Conservation (phyloP, 78 protist genomes). For the Diacronema lutheri region DNA sequence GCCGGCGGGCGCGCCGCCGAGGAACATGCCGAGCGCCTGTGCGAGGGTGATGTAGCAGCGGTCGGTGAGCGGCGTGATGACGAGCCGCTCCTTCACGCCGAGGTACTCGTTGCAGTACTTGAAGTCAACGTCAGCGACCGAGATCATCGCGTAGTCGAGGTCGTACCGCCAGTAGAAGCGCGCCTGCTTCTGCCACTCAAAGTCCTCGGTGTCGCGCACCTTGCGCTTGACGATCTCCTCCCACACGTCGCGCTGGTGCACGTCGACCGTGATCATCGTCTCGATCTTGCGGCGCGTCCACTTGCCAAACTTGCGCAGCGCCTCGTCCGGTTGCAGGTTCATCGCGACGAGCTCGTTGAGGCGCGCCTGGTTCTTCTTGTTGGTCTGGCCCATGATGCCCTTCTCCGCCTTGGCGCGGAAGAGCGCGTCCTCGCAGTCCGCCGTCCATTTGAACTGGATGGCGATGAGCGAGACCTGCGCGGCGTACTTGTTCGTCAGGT, state of each 20-base stretch:
- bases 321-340: not conserved
- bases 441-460: constrained; percentile 83
- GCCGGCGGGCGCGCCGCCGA: constrained; percentile 92
- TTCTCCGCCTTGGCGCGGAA: not conserved
- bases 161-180: constrained; percentile 68
- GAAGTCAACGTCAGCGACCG: constrained; percentile 42
- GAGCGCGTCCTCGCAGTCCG: constrained; percentile 55
- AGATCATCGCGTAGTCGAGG: not conserved
- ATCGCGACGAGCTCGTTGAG: constrained; percentile 54
- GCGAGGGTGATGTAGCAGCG: constrained; percentile 84
- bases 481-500: constrained; percentile 47
- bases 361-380: constrained; percentile 34
- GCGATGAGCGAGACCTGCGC: constrained; percentile 72
- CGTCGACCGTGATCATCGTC: constrained; percentile 75
- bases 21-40: constrained; percentile 70
- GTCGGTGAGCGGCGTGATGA: constrained; percentile 90
- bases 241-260: constrained; percentile 73
- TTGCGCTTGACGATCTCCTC: constrained; percentile 20
- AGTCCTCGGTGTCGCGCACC: constrained; percentile 33
- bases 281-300: not conserved
- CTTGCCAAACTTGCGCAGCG: not conserved
- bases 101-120: constrained; percentile 80
- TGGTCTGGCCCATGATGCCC: not conserved
- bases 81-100: constrained; percentile 81
- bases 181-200: constrained; percentile 75